Evolutionary conservation across 768 basidiomycete genomes (phyloP).

Genomic region (Lactarius deliciosus): DNA sequence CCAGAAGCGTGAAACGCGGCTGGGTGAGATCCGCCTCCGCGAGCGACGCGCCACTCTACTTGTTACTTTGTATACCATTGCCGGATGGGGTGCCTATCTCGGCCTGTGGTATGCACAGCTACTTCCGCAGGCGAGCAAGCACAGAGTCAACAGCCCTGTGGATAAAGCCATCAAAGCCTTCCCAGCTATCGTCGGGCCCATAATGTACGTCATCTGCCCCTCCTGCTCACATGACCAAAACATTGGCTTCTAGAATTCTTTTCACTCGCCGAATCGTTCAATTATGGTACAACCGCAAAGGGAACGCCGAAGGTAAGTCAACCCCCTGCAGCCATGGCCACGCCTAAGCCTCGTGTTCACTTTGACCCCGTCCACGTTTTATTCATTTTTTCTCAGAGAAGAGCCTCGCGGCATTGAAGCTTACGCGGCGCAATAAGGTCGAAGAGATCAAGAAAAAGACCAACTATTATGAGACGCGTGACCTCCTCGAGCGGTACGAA

Average conservation of each 20-base stretch:
- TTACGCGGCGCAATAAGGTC: conserved; percentile 78
- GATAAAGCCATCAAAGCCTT: conserved; percentile 49
- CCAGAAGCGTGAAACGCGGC: conserved; percentile 66
- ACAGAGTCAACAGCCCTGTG: conserved; percentile 32
- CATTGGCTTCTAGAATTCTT: conserved; percentile 49
- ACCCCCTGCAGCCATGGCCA: background rate
- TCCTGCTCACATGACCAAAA: background rate
- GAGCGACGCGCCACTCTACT: conserved; percentile 77
- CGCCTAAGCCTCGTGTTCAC: conserved; percentile 16
- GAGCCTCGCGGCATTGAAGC: conserved; percentile 67
- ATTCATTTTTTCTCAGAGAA: conserved; percentile 55
- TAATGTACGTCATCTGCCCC: conserved; percentile 56
- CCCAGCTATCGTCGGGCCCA: conserved; percentile 72
- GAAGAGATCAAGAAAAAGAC: conserved; percentile 98
- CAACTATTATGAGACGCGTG: conserved; percentile 90
- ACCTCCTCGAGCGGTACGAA: conserved; percentile 88
- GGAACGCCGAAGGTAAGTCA: conserved; percentile 73
- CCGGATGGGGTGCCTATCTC: conserved; percentile 70
- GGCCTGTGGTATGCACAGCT: conserved; percentile 68
- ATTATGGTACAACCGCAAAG: conserved; percentile 79
- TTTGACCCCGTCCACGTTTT: background rate
- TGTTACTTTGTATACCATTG: conserved; percentile 75
- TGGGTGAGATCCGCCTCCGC: conserved; percentile 82
- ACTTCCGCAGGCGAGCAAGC: conserved; percentile 46
- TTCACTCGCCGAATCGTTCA: conserved; percentile 80